Percentiles rank a stretch among this genome's conserved stretches.
phyloP scores from a whole-genome alignment of 805 yeast genomes.

The Zygosaccharomyces pseudorouxii region DNA sequence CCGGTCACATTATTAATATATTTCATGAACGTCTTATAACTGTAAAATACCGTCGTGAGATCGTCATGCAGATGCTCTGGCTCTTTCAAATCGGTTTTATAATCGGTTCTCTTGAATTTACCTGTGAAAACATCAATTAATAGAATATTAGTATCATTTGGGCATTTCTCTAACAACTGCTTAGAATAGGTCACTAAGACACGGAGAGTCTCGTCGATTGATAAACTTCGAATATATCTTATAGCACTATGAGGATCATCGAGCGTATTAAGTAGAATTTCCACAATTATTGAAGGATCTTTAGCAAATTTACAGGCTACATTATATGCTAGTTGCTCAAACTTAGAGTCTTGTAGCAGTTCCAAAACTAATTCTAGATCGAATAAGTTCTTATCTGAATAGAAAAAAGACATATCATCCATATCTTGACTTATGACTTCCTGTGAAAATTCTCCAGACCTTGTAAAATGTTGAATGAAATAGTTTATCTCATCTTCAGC shows the following conservation, averaged over 20 bases:
- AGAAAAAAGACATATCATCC: conserved; percentile 37
- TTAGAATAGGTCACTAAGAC: conserved; percentile 66
- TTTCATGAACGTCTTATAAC: conserved; percentile 54
- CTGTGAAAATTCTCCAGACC: conserved; percentile 26
- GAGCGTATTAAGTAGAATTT: conserved; percentile 64
- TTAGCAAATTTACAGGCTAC: conserved; percentile 62
- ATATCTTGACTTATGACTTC: conserved; percentile 32
- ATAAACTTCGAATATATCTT: conserved; percentile 59
- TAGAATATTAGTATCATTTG: conserved; percentile 76
- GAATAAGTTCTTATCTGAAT: conserved; percentile 38
- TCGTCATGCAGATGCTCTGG: conserved; percentile 10
- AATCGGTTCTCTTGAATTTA: conserved; percentile 49
- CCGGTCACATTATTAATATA: conserved; percentile 42
- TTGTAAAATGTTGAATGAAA: conserved; percentile 45
- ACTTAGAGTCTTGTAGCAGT: conserved; percentile 69
- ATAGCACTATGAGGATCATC: conserved; percentile 57
- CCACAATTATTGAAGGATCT: conserved; percentile 71
- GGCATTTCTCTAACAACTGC: conserved; percentile 56
- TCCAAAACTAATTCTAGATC: conserved; percentile 64
- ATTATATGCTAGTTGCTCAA: conserved; percentile 58
- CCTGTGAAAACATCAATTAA: conserved; percentile 89
- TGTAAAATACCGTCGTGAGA: conserved; percentile 39
- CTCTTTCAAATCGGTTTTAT: conserved; percentile 9
- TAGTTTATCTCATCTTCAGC: conserved; percentile 50
- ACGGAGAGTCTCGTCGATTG: conserved; percentile 71